A percentile compares a stretch with the other conserved stretches of the same genome.
These are phyloP conservation scores for Zygoascus tannicola DNA, from an alignment of 805 yeast genomes.

Conservation along the genomic window DNA sequence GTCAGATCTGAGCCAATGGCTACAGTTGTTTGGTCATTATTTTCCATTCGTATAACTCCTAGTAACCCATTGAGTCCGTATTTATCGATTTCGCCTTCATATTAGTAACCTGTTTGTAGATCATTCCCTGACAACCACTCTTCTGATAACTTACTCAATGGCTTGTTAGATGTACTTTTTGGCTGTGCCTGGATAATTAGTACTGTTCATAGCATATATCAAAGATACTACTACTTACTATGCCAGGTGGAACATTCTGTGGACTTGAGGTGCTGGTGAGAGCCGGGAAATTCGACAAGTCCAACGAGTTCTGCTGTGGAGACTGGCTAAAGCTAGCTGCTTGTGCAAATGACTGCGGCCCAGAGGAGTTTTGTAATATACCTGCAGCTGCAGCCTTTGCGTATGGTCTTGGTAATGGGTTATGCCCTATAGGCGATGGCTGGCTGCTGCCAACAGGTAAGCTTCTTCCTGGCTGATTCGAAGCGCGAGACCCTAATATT, in stretches of 20 bases:
- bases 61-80: constrained; percentile 62
- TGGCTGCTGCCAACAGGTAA: too few species aligned
- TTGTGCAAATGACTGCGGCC: constrained; percentile 9
- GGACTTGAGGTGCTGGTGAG: constrained; percentile 11
- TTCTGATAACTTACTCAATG: background rate
- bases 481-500: background rate
- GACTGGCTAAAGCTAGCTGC: constrained; percentile 7
- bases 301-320: constrained; percentile 13
- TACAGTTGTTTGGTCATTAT: constrained; percentile 51
- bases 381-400: constrained; percentile 1
- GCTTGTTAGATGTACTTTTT: background rate
- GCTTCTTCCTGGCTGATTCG: background rate
- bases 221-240: background rate
- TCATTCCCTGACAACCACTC: background rate
- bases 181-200: background rate
- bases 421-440: background rate
- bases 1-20: constrained; percentile 70
- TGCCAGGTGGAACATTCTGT: background rate
- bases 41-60: constrained; percentile 52
- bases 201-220: background rate
- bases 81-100: constrained; percentile 39
- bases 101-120: background rate
- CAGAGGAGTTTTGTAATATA: background rate
- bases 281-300: constrained; percentile 21
- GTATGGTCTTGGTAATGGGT: constrained; percentile 1